Base-by-base conservation (phyloP, 2,329 filamentous ascomycete genomes). In the Cladophialophora immunda region DNA sequence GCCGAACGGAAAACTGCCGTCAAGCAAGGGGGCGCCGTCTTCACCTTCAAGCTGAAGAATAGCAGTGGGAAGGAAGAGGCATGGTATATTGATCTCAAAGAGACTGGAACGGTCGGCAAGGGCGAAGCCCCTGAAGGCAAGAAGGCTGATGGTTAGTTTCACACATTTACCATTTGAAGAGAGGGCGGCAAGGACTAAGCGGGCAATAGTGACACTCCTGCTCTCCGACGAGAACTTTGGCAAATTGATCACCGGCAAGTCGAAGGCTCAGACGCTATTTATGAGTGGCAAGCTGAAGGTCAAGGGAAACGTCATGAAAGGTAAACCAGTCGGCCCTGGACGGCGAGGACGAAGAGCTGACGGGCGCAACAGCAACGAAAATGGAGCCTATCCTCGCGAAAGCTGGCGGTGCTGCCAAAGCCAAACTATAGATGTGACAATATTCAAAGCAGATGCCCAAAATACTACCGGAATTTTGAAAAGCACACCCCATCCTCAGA, bases 221-320 rank as follows among this genome's bases (percentile, higher is more conserved):
- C 87, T 98, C 72, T 92, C 89, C 67, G 95, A 99, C 70, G 87
- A 88, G 65, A 93, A 98, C 81, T 99, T 99, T 77, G 88, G 83
- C 72, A 90, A 91, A 78, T 87, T 99, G 72, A 89, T 97, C 62
- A 76, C 85, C 41, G 95, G 95, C 78, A 93, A 96, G 84, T 93
- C 92, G 75, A 97, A 97, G 78, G 93, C 95, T 65, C 95, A 99
- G 86, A 89, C 90, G 74, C 84, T 99, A 71, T 97, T 98, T 83
- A 98, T 99, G 94, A 88, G 88, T n/a, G 95, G 95, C 75, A 97
- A 97, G 86, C 86, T 99, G 77, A 99, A 98, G 91, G 88, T 98
- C 78, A 96, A 93, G 88, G 95, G 95, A 70, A 93, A 98, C 79
- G 89, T 98, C 68, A 98, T 98, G 94, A 97, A 97, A 88, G 80